Evolutionary conservation across 345 rosid species (phyloP), one percentile per base, ranked within the genome.

Genomic region (Eucalyptus paniculata): DNA sequence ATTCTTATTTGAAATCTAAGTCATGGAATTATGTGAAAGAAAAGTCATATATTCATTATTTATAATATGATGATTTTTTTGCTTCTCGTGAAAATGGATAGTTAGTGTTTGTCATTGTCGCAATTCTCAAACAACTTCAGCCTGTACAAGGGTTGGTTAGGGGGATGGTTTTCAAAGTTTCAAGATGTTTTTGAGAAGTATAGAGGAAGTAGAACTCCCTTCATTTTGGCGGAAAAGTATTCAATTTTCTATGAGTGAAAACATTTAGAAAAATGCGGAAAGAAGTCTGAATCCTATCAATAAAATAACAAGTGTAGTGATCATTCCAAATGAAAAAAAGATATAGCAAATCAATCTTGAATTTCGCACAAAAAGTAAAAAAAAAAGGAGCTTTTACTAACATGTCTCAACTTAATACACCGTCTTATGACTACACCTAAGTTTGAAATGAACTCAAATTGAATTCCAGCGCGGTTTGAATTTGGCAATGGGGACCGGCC

Each of bases 11-110:
- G 58, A 53, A 53, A 19, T 19, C 5, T 0, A 53, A 53, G 0
- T 19, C 24, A 1, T 19, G 7, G 0, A 58, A 58, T 6, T 0
- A 5, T 26, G 0, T 0, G 2, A 28, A 0, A 26, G 15, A 60
- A 60, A 60, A 60, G 65, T 60, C 58, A 53, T 9, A 54, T 21
- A 0, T 54, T 56, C 62, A 56, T 56, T 23, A 56, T 56, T 56
- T 24, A 30, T 60, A 0, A 60, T 24, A 6, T 3, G 34, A 62
- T 62, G 16, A 21, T 0, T 30, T 6, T 28, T 12, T 30, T 30
- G 8, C 1, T 62, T 6, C 65, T 60, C 1, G 4, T 7, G 18
- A 28, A 30, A 62, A 12, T 62, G 8, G 34, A 3, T 6, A 2
- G 1, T 62, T 30, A 62, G 2, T 1, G 49, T 2, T 13, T 4